phyloP scores from a whole-genome alignment of 2,329 filamentous ascomycete species.

The Teratosphaeria nubilosa region DNA sequence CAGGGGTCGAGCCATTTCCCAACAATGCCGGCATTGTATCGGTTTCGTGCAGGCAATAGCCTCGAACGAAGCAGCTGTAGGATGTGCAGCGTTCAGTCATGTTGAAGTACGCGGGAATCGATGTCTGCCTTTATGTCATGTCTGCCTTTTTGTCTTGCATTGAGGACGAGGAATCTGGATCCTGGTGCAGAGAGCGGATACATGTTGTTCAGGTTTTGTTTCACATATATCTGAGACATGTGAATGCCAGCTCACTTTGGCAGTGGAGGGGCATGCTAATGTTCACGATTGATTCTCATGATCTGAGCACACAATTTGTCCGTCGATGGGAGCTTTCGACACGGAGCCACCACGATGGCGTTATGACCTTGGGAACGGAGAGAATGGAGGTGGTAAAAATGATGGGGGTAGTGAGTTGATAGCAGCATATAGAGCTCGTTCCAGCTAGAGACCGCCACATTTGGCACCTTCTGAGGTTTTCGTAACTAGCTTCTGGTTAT shows the following conservation, averaged over 20 bases:
- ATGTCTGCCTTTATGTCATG: not conserved
- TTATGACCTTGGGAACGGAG: no score
- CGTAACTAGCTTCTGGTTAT: no score
- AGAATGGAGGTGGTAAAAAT: no score
- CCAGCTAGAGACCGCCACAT: no score
- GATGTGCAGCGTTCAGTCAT: not conserved
- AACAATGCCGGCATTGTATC: not conserved
- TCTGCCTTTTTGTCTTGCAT: no score
- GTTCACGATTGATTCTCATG: not conserved
- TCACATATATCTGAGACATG: no score
- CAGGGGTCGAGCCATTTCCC: not conserved
- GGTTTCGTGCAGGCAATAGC: not conserved
- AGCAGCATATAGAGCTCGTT: no score
- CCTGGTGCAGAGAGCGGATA: no score
- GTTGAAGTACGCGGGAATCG: not conserved
- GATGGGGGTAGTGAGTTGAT: no score
- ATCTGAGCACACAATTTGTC: not conserved
- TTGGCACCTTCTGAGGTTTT: no score
- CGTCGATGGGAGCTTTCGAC: not conserved
- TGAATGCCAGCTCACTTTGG: not conserved
- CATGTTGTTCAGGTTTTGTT: no score
- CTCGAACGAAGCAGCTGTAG: not conserved
- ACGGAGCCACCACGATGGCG: not conserved
- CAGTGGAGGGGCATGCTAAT: not conserved
- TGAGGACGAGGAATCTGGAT: no score